phyloP scores from a whole-genome alignment of 1,284 basidiomycete genomes.

The Malassezia obtusa region DNA sequence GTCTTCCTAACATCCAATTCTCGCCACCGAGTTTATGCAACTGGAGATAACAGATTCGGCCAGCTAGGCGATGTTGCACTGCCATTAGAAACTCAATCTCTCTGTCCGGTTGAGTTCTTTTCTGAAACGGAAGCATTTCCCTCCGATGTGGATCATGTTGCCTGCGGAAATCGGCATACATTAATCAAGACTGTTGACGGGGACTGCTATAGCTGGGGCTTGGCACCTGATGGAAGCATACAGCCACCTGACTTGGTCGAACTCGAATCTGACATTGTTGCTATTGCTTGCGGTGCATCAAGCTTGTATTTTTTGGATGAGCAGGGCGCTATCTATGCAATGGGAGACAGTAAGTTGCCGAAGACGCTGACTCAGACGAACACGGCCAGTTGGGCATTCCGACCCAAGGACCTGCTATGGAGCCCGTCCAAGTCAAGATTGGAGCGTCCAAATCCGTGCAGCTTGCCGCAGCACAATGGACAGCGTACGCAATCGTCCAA shows the following conservation, averaged over 20 bases:
- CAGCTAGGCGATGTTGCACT: neutral
- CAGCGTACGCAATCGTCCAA: neutral
- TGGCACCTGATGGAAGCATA: neutral
- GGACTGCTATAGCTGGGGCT: conserved; percentile 8
- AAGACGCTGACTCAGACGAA: neutral
- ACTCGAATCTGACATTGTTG: neutral
- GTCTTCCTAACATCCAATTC: neutral
- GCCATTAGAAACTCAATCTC: neutral
- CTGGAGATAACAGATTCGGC: conserved; percentile 7
- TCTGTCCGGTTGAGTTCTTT: neutral
- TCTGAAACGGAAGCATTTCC: neutral
- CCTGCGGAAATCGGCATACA: conserved; percentile 1
- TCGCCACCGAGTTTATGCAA: neutral
- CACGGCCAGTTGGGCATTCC: neutral
- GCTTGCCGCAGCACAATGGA: neutral
- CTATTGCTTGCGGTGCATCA: neutral
- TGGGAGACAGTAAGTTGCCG: neutral
- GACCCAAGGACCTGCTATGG: too few relatives aligned
- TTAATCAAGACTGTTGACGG: neutral
- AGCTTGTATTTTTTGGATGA: neutral
- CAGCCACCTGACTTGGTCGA: neutral
- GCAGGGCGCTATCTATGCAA: neutral
- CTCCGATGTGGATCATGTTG: neutral
- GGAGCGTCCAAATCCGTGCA: too few relatives aligned
- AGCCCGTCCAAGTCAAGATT: too few relatives aligned